phyloP scores from a whole-genome alignment of 495 filamentous ascomycete species.

The Penicillium turbatum region DNA sequence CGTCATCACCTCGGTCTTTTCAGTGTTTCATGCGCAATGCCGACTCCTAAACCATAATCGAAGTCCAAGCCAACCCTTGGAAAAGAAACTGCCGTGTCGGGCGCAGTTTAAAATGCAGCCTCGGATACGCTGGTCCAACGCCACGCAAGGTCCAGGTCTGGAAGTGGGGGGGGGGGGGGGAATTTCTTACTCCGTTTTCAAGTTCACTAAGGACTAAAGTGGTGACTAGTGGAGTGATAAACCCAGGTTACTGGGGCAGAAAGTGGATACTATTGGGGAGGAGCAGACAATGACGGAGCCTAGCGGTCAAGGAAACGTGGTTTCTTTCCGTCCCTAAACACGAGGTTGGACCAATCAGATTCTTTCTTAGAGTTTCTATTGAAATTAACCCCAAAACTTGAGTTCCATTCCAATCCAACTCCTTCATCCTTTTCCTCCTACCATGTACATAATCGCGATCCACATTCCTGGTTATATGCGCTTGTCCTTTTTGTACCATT shows the following conservation, averaged over 20 bases:
- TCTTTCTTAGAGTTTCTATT: neutral
- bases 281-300: neutral
- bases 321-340: neutral
- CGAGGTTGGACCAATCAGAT: constrained; percentile 12
- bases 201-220: neutral
- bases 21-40: neutral
- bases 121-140: constrained; percentile 15
- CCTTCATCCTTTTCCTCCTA: neutral
- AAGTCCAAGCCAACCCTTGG: neutral
- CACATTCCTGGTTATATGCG: no score
- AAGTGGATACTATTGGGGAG: neutral
- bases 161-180: neutral
- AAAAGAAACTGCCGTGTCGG: constrained; percentile 9
- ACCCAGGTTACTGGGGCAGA: neutral
- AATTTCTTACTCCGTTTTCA: neutral
- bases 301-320: constrained; percentile 9
- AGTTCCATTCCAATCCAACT: neutral
- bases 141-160: constrained; percentile 24
- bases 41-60: neutral
- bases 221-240: constrained; percentile 12
- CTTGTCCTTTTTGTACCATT: no score
- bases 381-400: neutral
- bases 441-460: no score
- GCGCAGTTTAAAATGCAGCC: neutral
- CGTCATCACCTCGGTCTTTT: constrained; percentile 3